Evolutionary conservation across 2,329 filamentous ascomycete genomes (phyloP).

Genomic region (Fusarium equiseti): DNA sequence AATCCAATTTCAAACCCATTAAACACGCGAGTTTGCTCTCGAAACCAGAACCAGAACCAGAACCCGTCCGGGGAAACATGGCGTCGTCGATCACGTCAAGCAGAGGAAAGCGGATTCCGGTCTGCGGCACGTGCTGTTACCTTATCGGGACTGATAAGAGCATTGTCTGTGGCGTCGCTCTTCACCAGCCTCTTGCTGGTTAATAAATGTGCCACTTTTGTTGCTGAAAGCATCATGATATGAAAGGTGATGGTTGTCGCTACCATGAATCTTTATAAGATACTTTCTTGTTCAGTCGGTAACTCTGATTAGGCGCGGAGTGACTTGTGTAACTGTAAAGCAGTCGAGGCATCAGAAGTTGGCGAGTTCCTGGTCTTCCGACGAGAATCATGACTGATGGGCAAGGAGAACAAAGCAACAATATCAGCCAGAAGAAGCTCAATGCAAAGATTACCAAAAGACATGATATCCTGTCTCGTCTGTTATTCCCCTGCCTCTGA

Average conservation of each 20-base stretch:
- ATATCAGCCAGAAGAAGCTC: background rate
- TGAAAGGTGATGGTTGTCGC: background rate
- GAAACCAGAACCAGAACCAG: conserved; percentile 21
- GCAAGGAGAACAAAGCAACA: background rate
- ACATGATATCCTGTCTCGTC: background rate
- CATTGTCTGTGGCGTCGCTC: background rate
- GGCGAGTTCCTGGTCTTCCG: background rate
- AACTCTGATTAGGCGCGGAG: background rate
- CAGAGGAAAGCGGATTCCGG: conserved; percentile 29
- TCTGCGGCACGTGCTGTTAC: conserved; percentile 40
- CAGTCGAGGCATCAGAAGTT: background rate
- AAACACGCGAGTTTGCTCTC: conserved; percentile 35
- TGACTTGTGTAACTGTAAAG: background rate
- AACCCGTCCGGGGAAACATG: conserved; percentile 38
- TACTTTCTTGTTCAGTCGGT: background rate
- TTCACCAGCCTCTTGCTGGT: background rate
- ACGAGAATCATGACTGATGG: background rate
- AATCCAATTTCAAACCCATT: conserved; percentile 26
- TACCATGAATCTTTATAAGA: background rate
- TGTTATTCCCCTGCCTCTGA: background rate
- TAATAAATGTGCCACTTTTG: background rate
- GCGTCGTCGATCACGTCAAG: conserved; percentile 46
- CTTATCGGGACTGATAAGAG: conserved; percentile 44
- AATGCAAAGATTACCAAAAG: too few species aligned
- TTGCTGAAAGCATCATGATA: background rate